phyloP scores from a whole-genome alignment of 768 basidiomycete species.

The Termitomyces sp. region DNA sequence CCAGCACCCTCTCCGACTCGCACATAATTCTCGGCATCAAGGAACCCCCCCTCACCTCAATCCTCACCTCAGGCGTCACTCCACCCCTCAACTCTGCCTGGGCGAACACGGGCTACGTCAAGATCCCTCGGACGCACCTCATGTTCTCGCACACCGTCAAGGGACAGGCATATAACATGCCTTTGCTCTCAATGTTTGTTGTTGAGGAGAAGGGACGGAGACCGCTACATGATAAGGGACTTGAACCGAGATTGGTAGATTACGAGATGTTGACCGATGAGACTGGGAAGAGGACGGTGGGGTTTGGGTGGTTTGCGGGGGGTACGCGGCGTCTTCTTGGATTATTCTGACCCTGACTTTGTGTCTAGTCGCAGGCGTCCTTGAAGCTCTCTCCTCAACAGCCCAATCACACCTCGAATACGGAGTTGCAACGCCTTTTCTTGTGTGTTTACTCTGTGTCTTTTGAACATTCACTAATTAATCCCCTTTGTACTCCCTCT shows the following conservation, averaged over 20 bases:
- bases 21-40: slow-evolving; percentile 88
- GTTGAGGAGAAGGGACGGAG: slow-evolving; percentile 7
- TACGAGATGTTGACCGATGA: slow-evolving; percentile 73
- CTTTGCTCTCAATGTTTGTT: slow-evolving; percentile 64
- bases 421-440: slow-evolving; percentile 78
- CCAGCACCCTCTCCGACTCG: slow-evolving; percentile 48
- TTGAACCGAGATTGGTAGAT: slow-evolving; percentile 59
- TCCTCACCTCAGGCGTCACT: slow-evolving; percentile 32
- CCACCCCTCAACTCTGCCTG: slow-evolving; percentile 22
- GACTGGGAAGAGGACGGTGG: slow-evolving; percentile 71
- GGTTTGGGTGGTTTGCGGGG: slow-evolving; percentile 92
- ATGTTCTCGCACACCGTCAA: slow-evolving; percentile 94
- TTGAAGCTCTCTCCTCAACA: slow-evolving; percentile 75
- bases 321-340: slow-evolving; percentile 35
- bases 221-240: neutral
- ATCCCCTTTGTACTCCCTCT: neutral
- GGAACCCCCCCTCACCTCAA: slow-evolving; percentile 65
- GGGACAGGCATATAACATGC: slow-evolving; percentile 82
- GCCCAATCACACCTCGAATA: slow-evolving; percentile 74
- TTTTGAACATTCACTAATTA: too few relatives aligned
- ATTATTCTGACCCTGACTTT: neutral
- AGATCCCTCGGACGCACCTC: slow-evolving; percentile 57
- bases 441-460: slow-evolving; percentile 41
- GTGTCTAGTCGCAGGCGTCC: slow-evolving; percentile 66
- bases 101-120: neutral